Percentiles rank a stretch among this genome's conserved stretches.
Evolutionary conservation across 768 basidiomycete species (phyloP).

Genomic region (Calocybe indica): DNA sequence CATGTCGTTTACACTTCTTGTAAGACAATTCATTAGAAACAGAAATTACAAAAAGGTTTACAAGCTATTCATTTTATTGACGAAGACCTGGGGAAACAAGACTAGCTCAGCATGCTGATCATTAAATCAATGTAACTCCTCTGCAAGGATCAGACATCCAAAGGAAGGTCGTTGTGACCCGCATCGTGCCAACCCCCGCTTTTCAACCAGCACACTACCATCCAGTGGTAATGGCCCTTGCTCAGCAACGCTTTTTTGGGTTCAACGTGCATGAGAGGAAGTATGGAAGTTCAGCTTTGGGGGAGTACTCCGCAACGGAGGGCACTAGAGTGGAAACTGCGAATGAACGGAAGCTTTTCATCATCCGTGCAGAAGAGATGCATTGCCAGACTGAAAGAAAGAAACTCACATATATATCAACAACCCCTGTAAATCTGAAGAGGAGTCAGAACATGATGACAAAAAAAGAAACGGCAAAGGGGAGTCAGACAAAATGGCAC

Average conservation of each 20-base stretch:
- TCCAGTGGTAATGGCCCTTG: conserved; percentile 67
- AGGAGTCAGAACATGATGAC: conserved; percentile 4
- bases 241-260: conserved; percentile 58
- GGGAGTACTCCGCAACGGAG: conserved; percentile 65
- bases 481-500: conserved; percentile 78
- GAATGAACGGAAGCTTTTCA: conserved; percentile 69
- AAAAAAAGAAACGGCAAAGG: conserved; percentile 8
- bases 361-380: conserved; percentile 25
- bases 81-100: neutral
- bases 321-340: conserved; percentile 83
- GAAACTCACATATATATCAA: conserved; percentile 10
- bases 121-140: neutral
- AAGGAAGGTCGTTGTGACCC: conserved; percentile 74
- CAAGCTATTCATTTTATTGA: neutral
- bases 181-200: conserved; percentile 70
- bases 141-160: conserved; percentile 72
- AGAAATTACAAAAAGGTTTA: neutral
- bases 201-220: conserved; percentile 65
- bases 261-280: conserved; percentile 67
- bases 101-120: neutral
- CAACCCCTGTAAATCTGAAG: neutral
- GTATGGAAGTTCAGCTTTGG: conserved; percentile 62
- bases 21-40: neutral
- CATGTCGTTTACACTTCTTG: neutral
- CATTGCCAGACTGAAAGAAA: neutral